phyloP scores from a whole-genome alignment of 2,329 filamentous ascomycete species.

The Xylariaceae sp. region DNA sequence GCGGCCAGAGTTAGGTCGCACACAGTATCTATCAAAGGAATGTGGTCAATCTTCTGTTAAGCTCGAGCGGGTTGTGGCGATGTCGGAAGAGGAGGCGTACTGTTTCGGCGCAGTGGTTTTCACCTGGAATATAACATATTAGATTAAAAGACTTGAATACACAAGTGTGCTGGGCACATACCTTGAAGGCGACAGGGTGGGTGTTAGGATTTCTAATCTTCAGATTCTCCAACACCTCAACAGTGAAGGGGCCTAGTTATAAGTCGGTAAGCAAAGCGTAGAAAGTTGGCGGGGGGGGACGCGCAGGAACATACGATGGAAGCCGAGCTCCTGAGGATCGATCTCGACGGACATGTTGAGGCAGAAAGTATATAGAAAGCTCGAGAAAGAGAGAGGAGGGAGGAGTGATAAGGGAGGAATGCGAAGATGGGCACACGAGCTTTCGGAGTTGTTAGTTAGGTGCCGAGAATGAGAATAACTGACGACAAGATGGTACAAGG shows the following conservation, averaged over 20 bases:
- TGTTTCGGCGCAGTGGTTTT: slow-evolving; percentile 99
- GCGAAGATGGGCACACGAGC: no score
- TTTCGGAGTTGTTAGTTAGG: no score
- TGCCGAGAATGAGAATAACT: no score
- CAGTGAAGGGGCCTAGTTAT: slow-evolving; percentile 59
- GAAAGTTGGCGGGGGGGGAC: slow-evolving; percentile 17
- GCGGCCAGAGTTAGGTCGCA: slow-evolving; percentile 92
- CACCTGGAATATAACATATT: slow-evolving; percentile 55
- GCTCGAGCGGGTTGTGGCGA: slow-evolving; percentile 16
- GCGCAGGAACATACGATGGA: slow-evolving; percentile 67
- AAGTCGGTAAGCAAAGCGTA: slow-evolving; percentile 2
- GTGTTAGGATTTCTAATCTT: slow-evolving; percentile 62
- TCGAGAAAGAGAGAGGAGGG: no score
- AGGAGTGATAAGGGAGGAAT: no score
- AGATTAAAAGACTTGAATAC: background rate
- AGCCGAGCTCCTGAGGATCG: slow-evolving; percentile 85
- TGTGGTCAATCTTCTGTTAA: slow-evolving; percentile 20
- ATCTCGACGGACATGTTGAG: slow-evolving; percentile 94
- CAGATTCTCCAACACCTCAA: slow-evolving; percentile 61
- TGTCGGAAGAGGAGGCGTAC: slow-evolving; percentile 55
- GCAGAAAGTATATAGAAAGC: no score
- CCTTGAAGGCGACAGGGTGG: slow-evolving; percentile 66
- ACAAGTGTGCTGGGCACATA: slow-evolving; percentile 33
- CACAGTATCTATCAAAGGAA: slow-evolving; percentile 72
- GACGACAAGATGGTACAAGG: no score